Conservation (phyloP, 2,329 filamentous ascomycete genomes). For the Colletotrichum cuscutae region DNA sequence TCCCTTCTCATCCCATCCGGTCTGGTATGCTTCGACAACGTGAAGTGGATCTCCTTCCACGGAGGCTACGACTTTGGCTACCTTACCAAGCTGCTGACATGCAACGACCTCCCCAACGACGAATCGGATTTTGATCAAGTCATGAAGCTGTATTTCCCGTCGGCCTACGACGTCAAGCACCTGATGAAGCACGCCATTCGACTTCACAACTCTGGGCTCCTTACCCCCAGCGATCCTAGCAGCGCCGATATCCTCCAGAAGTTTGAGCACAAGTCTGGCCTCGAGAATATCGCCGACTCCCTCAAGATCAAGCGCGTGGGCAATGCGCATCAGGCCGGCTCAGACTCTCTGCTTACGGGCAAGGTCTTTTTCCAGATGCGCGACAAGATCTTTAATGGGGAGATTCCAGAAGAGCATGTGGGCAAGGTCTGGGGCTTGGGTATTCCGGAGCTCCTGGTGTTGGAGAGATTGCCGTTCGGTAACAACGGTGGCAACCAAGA, state of each 20-base stretch:
- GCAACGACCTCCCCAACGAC: conserved; percentile 84
- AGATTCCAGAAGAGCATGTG: conserved; percentile 82
- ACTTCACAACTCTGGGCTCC: conserved; percentile 71
- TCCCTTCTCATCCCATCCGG: conserved; percentile 91
- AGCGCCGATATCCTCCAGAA: conserved; percentile 82
- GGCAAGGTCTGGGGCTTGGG: conserved; percentile 96
- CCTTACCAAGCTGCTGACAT: conserved; percentile 91
- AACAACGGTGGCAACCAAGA: conserved; percentile 43
- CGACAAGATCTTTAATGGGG: conserved; percentile 86
- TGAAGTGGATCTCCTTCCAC: conserved; percentile 98
- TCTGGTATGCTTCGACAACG: conserved; percentile 85
- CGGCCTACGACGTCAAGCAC: conserved; percentile 95
- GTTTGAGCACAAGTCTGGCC: conserved; percentile 88
- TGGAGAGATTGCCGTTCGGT: conserved; percentile 47
- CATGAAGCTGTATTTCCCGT: conserved; percentile 93
- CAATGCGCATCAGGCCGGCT: conserved; percentile 90
- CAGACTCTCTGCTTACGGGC: conserved; percentile 92
- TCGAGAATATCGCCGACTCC: conserved; percentile 94
- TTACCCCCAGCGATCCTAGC: conserved; percentile 70
- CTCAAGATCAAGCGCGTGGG: conserved; percentile 91
- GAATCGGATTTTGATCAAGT: conserved; percentile 90
- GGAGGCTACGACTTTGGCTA: conserved; percentile 99
- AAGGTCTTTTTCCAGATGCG: conserved; percentile 95
- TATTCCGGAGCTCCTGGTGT: conserved; percentile 69
- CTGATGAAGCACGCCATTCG: conserved; percentile 90